A percentile compares a stretch with the other conserved stretches of the same genome.
phyloP scores from a whole-genome alignment of 768 basidiomycete genomes.

The Artomyces pyxidatus region DNA sequence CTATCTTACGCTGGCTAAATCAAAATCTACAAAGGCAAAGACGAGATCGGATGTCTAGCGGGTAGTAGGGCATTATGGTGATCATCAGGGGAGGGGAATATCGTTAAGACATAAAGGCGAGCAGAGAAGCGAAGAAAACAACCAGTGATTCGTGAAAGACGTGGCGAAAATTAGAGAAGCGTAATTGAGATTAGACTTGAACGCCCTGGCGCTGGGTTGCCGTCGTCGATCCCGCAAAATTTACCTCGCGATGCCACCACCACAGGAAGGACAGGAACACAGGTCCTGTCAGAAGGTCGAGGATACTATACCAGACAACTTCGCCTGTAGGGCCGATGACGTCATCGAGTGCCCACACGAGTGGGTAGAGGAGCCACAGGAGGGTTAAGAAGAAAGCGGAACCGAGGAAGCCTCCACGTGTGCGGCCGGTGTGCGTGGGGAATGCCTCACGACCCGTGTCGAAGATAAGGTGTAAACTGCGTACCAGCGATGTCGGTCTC shows the following conservation, averaged over 20 bases:
- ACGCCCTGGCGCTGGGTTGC: not conserved
- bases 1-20: too few species aligned
- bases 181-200: not conserved
- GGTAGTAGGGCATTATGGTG: too few species aligned
- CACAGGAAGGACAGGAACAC: constrained; percentile 25
- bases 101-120: too few species aligned
- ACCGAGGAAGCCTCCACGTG: constrained; percentile 22
- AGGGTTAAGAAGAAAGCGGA: constrained; percentile 38
- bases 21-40: too few species aligned
- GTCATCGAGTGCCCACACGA: constrained; percentile 50
- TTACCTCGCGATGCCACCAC: constrained; percentile 2
- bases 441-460: constrained; percentile 4
- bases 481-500: not conserved
- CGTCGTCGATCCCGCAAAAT: not conserved
- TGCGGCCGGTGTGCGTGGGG: constrained; percentile 19
- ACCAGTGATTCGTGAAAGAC: too few species aligned
- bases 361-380: constrained; percentile 48
- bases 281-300: constrained; percentile 34
- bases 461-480: constrained; percentile 5
- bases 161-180: too few species aligned
- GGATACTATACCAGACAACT: constrained; percentile 50
- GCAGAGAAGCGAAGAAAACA: too few species aligned
- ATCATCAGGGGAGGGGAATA: too few species aligned
- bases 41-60: too few species aligned
- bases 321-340: constrained; percentile 41